These are phyloP conservation scores for Monascus purpureus DNA, from an alignment of 495 filamentous ascomycete species.

Conservation along the genomic window DNA sequence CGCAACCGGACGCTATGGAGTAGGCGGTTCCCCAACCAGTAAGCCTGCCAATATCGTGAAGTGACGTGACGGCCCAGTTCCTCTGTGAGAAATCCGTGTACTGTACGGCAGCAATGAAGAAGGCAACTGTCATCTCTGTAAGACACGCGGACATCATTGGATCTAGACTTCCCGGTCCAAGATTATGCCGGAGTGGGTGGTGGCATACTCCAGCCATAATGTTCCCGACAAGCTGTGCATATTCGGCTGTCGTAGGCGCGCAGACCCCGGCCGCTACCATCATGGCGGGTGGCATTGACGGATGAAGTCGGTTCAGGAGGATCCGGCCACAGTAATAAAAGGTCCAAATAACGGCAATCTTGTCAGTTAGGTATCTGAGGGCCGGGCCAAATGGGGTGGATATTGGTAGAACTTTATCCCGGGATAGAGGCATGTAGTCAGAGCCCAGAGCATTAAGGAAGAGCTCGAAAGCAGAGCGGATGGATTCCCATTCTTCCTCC, in stretches of 20 bases:
- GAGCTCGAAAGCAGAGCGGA: conserved; percentile 52
- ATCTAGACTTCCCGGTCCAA: conserved; percentile 44
- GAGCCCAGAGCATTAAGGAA: conserved; percentile 54
- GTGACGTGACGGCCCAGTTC: conserved; percentile 55
- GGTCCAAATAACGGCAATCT: conserved; percentile 72
- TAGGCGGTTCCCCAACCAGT: conserved; percentile 79
- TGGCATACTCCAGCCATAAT: conserved; percentile 70
- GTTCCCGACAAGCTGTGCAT: conserved; percentile 62
- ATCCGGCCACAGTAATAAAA: conserved; percentile 75
- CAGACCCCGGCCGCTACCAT: conserved; percentile 69
- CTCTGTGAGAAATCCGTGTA: conserved; percentile 60
- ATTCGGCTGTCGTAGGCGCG: conserved; percentile 50
- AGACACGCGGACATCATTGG: conserved; percentile 71
- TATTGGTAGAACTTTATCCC: conserved; percentile 50
- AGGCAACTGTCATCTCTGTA: conserved; percentile 60
- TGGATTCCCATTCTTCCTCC: conserved; percentile 64
- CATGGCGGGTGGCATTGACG: conserved; percentile 80
- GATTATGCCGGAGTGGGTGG: conserved; percentile 45
- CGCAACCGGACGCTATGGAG: conserved; percentile 70
- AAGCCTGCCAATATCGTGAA: conserved; percentile 60
- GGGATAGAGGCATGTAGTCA: conserved; percentile 63
- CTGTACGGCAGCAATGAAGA: conserved; percentile 81
- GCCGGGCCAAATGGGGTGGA: conserved; percentile 71
- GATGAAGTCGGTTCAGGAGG: conserved; percentile 62
- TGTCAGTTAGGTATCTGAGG: conserved; percentile 69